Conservation (phyloP, 2,329 filamentous ascomycete species). For the Aureobasidium uvarum region DNA sequence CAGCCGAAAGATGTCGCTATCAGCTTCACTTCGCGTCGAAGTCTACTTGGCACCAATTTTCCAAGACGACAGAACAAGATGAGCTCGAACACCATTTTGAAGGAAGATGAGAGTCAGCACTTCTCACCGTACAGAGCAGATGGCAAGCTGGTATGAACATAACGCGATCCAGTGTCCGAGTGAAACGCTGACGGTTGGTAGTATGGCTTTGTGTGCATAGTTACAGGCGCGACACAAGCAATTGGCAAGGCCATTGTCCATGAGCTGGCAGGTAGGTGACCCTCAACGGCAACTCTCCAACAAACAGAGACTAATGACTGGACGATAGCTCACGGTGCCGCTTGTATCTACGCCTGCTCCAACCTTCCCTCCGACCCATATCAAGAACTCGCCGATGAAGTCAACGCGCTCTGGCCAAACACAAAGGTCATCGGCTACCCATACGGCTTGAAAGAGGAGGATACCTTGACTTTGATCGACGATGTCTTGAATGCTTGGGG, state of each 20-base stretch:
- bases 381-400: slow-evolving; percentile 43
- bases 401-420: slow-evolving; percentile 51
- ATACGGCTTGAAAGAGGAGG: slow-evolving; percentile 59
- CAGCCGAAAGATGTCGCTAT: not conserved
- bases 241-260: slow-evolving; percentile 60
- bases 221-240: slow-evolving; percentile 61
- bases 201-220: slow-evolving; percentile 65
- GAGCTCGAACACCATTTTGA: not conserved
- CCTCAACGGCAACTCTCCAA: not conserved
- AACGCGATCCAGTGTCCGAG: not conserved
- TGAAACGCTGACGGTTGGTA: slow-evolving; percentile 32
- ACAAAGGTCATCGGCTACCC: slow-evolving; percentile 63
- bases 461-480: slow-evolving; percentile 60
- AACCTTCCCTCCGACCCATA: slow-evolving; percentile 45
- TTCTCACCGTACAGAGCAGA: slow-evolving; percentile 59
- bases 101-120: slow-evolving; percentile 40
- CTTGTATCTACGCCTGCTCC: slow-evolving; percentile 62
- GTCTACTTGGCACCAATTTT: not conserved
- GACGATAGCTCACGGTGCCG: slow-evolving; percentile 59
- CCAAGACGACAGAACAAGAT: slow-evolving; percentile 17
- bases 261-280: slow-evolving; percentile 55
- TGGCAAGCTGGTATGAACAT: slow-evolving; percentile 53
- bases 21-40: not conserved
- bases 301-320: not conserved
- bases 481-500: slow-evolving; percentile 62